These are phyloP conservation scores for Amanita subjunquillea DNA, from an alignment of 768 basidiomycete species.

Conservation along the genomic window DNA sequence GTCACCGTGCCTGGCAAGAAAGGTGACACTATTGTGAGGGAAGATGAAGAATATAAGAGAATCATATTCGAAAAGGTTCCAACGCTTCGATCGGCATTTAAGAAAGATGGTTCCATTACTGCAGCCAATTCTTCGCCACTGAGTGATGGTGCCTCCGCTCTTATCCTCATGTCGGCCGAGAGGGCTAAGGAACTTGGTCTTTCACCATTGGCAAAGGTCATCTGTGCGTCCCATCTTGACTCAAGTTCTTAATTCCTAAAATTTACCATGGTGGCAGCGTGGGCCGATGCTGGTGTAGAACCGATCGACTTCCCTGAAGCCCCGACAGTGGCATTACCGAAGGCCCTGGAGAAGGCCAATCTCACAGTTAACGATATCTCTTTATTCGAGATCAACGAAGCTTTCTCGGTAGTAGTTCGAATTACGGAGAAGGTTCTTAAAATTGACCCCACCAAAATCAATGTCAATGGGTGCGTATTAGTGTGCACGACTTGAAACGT, in stretches of 20 bases:
- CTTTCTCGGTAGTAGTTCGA: slow-evolving; percentile 89
- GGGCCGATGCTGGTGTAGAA: slow-evolving; percentile 93
- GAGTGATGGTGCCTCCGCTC: slow-evolving; percentile 93
- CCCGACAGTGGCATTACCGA: slow-evolving; percentile 84
- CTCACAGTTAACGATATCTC: slow-evolving; percentile 77
- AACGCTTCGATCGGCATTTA: slow-evolving; percentile 80
- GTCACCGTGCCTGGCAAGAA: slow-evolving; percentile 91
- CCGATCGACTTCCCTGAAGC: slow-evolving; percentile 97
- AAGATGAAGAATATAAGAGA: slow-evolving; percentile 98
- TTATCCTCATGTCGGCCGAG: slow-evolving; percentile 89
- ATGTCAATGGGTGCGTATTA: slow-evolving; percentile 66
- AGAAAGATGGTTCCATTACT: slow-evolving; percentile 82
- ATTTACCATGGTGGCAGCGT: slow-evolving; percentile 42
- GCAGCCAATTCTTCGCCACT: slow-evolving; percentile 93
- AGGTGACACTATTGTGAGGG: slow-evolving; percentile 78
- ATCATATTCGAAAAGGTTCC: slow-evolving; percentile 93
- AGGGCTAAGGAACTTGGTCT: slow-evolving; percentile 87
- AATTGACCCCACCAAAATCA: slow-evolving; percentile 83
- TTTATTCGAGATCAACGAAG: slow-evolving; percentile 95
- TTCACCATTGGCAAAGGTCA: slow-evolving; percentile 86
- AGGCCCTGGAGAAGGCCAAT: slow-evolving; percentile 81
- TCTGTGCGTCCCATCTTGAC: slow-evolving; percentile 50
- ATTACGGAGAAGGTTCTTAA: slow-evolving; percentile 83
- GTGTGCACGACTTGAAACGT: slow-evolving; percentile 3
- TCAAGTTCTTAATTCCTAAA: slow-evolving; percentile 7